A percentile compares a stretch with the other conserved stretches of the same genome.
Conservation (phyloP, 2,329 filamentous ascomycete genomes). For the Fusarium xylarioides region DNA sequence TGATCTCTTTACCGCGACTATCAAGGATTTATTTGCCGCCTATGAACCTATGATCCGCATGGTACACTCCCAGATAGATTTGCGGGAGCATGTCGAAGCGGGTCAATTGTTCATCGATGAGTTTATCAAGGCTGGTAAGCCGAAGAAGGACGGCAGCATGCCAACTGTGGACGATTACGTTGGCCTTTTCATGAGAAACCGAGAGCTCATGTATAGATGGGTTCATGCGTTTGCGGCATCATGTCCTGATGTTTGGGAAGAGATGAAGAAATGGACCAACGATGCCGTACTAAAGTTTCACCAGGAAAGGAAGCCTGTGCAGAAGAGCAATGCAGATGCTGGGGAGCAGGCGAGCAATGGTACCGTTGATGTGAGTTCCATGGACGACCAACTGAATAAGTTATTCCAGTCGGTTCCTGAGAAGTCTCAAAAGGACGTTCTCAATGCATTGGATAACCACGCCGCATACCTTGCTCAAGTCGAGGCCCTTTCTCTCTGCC, state of each 20-base stretch:
- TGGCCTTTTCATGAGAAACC: conserved; percentile 70
- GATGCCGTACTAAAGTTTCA: conserved; percentile 66
- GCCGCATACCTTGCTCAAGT: conserved; percentile 67
- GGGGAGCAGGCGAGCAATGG: conserved; percentile 6
- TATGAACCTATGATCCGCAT: conserved; percentile 79
- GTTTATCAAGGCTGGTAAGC: conserved; percentile 68
- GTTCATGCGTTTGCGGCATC: conserved; percentile 74
- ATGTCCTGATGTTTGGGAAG: conserved; percentile 70
- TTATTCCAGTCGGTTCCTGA: conserved; percentile 58
- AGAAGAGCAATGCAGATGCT: not conserved
- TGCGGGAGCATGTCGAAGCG: conserved; percentile 74
- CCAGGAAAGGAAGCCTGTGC: conserved; percentile 29
- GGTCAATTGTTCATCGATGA: conserved; percentile 75
- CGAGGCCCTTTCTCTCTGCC: conserved; percentile 60
- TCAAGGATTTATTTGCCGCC: conserved; percentile 71
- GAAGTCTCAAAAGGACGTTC: conserved; percentile 56
- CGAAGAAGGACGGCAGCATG: conserved; percentile 49
- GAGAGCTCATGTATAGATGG: conserved; percentile 72
- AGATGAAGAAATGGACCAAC: conserved; percentile 70
- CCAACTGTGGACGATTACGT: conserved; percentile 79
- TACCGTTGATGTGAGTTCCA: conserved; percentile 41
- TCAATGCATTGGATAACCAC: conserved; percentile 66
- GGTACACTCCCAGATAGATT: conserved; percentile 76
- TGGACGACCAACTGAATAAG: conserved; percentile 52
- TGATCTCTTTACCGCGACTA: conserved; percentile 74